Base-by-base conservation (phyloP, 768 basidiomycete genomes). In the Lactarius hengduanensis region DNA sequence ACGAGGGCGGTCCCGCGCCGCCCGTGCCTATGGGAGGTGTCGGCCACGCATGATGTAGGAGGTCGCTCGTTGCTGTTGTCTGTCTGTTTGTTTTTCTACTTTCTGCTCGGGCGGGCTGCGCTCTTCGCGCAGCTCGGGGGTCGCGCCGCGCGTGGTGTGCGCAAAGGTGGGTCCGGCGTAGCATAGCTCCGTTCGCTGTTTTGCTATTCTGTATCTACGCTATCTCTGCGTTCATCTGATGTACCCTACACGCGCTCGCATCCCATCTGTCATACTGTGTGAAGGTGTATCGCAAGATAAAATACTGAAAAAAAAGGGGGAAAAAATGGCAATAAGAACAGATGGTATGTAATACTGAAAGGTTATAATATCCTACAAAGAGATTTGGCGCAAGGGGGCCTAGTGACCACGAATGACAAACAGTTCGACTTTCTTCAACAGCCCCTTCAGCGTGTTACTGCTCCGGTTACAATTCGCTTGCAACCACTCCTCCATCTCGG, bases 401-500 rank as follows among this genome's bases (percentile, higher is more conserved):
- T 68, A 72, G 58, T 75, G 72, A 4, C 74, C 76, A 13, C 76
- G 72, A 9, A 82, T 76, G 2, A 77, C 69, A 3, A 84, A 82
- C 63, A 88, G 74, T 73, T 91, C 89, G 13, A 94, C 84, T 78
- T 92, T 93, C 81, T 92, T 93, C 72, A 94, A 76, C 70, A 94
- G 75, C 0, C 88, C 89, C 75, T 92, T 93, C 70, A 94, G 77
- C 18, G 88, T 90, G 69, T 87, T 88, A 71, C 87, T 90, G 59
- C 87, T 87, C 75, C 93, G 88, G 74, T 92, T 92, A 71, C 94
- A 94, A 74, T 96, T 95, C 20, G 81, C 83, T 74, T 89, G 84
- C 65, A 99, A 74, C 94, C 94, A 98, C 18, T 68, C 70, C 78
- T 97, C 94, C 89, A 99, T 94, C 75, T 95, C 90, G 40, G 69